phyloP scores from a whole-genome alignment of 805 yeast genomes.

The Blastobotrys terrestris region DNA sequence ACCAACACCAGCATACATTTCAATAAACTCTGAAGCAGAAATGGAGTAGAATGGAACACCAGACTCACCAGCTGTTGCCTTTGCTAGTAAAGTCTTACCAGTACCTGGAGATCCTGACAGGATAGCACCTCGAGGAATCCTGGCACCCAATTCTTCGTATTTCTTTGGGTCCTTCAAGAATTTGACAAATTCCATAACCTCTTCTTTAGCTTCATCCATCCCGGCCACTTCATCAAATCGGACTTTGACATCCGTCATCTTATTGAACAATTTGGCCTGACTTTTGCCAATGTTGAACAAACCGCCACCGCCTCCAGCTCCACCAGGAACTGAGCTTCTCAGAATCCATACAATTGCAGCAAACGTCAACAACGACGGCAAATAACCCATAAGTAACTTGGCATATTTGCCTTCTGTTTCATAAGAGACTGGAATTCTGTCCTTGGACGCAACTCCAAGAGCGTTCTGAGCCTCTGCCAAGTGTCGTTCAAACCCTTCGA shows the following conservation, averaged over 20 bases:
- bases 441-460: constrained; percentile 58
- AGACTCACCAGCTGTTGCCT: constrained; percentile 96
- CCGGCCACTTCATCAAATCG: constrained; percentile 91
- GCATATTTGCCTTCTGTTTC: constrained; percentile 61
- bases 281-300: constrained; percentile 74
- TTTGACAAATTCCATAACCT: constrained; percentile 90
- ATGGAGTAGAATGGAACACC: constrained; percentile 90
- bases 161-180: constrained; percentile 79
- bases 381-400: constrained; percentile 58
- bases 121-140: constrained; percentile 93
- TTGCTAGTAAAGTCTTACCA: constrained; percentile 87
- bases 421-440: constrained; percentile 73
- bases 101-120: constrained; percentile 96
- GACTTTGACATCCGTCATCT: constrained; percentile 74
- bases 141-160: constrained; percentile 85
- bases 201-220: constrained; percentile 89
- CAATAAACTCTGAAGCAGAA: constrained; percentile 93
- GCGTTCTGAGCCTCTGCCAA: constrained; percentile 66
- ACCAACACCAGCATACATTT: constrained; percentile 96
- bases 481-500: constrained; percentile 79
- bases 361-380: constrained; percentile 74
- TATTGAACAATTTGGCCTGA: constrained; percentile 74
- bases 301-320: constrained; percentile 54
- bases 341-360: constrained; percentile 73
- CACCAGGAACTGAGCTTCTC: constrained; percentile 41